Evolutionary conservation across 225 moss, liverwort and hornwort species (phyloP), one percentile per base, ranked within the genome.

Genomic region (Pseudoscleropodium purum): DNA sequence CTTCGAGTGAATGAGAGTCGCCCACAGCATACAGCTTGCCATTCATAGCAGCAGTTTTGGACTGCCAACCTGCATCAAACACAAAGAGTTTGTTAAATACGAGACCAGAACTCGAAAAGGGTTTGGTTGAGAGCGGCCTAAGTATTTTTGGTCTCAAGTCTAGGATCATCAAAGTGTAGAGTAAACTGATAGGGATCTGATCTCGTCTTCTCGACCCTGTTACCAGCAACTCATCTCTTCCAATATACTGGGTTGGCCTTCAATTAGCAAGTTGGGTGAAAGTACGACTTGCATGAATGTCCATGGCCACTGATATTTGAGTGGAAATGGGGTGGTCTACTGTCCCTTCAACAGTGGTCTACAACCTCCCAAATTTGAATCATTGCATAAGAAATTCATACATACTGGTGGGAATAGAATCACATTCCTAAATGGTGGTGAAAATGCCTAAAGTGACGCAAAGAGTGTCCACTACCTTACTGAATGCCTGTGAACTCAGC

Each of bases 21-120:
- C 98, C 98, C 68, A 98, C 98, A 21, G 98, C 98, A 82, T 97
- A 98, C 27, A 98, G 94, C 93, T 98, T 98, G 61, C 97, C 98
- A 84, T 97, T 96, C 95, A 98, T 92, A 54, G 98, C 97, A 87
- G 97, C 98, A 54, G 98, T 98, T 85, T 98, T 98, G 27, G 98
- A 98, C 81, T 98, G 98, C 98, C 98, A 98, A 73, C 98, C 98
- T 94, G 93, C 69, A 91, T 86, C 70, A 62, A 61, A 78, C 64
- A 91, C 64, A 63, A 54, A 39, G 51, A 29, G 21, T 83, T 60
- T 27, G 36, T 83, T 59, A 57, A 69, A 39, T 26, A 74, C 39
- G 27, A 66, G n/a, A 79, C 79, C 86, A 23, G 41, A 81, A 68
- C 68, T 87, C 56, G 30, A 31, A 37, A 29, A 80, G 41, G n/a